These are phyloP conservation scores for Saccharomycopsis capsularis DNA, from an alignment of 805 yeast species.

Conservation along the genomic window DNA sequence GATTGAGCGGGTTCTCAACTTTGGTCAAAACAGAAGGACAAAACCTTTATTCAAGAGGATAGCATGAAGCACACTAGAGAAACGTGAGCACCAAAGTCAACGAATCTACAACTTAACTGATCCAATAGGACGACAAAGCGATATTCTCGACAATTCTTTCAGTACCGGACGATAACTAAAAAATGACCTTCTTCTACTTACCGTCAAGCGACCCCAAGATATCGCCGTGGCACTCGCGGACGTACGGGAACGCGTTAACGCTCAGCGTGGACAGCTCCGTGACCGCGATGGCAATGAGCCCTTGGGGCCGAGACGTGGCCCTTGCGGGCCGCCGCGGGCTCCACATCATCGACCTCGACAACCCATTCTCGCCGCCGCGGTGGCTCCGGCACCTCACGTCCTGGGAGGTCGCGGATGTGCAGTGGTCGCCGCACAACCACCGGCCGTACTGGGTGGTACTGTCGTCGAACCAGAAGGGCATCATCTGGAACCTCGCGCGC, in stretches of 20 bases:
- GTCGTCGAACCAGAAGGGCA: slow-evolving; percentile 90
- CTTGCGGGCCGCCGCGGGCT: slow-evolving; percentile 78
- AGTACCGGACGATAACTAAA: too few relatives aligned
- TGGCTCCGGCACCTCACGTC: slow-evolving; percentile 88
- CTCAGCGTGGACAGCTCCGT: slow-evolving; percentile 63
- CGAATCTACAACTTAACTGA: too few relatives aligned
- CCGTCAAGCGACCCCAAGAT: too few relatives aligned
- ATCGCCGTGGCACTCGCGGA: slow-evolving; percentile 14
- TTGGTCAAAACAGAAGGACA: too few relatives aligned
- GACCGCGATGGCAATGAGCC: slow-evolving; percentile 84
- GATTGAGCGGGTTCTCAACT: too few relatives aligned
- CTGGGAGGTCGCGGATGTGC: slow-evolving; percentile 99
- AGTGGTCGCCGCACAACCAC: slow-evolving; percentile 89
- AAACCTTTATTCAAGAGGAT: too few relatives aligned
- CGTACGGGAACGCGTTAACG: slow-evolving; percentile 13
- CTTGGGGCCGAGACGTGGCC: slow-evolving; percentile 89
- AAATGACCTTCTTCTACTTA: too few relatives aligned
- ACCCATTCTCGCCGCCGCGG: slow-evolving; percentile 91
- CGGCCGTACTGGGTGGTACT: slow-evolving; percentile 90
- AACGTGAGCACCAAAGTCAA: too few relatives aligned
- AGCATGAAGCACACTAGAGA: too few relatives aligned
- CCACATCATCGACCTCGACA: slow-evolving; percentile 86
- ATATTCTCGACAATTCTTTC: too few relatives aligned
- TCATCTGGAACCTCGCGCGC: slow-evolving; percentile 85
- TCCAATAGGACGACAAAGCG: too few relatives aligned